Base-by-base conservation (phyloP, 768 basidiomycete genomes). In the Calocybe gangraenosa region DNA sequence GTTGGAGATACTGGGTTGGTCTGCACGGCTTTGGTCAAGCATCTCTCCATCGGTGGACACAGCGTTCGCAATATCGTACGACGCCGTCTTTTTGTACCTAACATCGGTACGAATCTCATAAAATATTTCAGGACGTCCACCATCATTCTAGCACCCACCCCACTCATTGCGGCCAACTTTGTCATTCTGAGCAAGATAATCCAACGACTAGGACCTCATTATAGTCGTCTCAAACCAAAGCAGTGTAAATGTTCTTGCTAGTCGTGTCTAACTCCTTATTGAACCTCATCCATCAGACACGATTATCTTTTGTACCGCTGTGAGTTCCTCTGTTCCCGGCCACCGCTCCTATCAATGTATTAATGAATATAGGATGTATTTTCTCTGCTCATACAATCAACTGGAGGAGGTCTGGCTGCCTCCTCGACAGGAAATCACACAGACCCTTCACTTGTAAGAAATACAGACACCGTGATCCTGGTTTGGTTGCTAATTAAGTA, bases 321-420 rank as follows among this genome's bases (percentile, higher is more conserved):
- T 71, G 37, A 47, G 50, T 40, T 13, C 14, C 34, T 33, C 2
- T 10, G 18, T 19, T 17, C 5, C 22, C 22, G 4, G 35, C 15
- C 5, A 11, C 11, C 3, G 1, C 11, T 9, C 2, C n/a, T 13
- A 18, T 37, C n/a, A 19, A 22, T 20, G 17, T 11, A 25, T 17
- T 17, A 6, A 11, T 14, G 28, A 28, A 11, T 35, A 7, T 37
- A 62, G 70, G 84, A 87, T 50, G 55, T 82, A 13, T 55, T 80
- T 28, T 75, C 82, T 3, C 70, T 87, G 25, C 60, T 79, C n/a
- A 58, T 84, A 5, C 84, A 85, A 62, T 80, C 73, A 13, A 58
- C 72, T 13, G 83, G 83, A 19, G 84, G 84, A 22, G 82, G 72
- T 1, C 56, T 69, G 17, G 82, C 82, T 0, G 66, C 74, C 3